Evolutionary conservation across 2,329 filamentous ascomycete genomes (phyloP).

Genomic region (Ophiostoma populinum): DNA sequence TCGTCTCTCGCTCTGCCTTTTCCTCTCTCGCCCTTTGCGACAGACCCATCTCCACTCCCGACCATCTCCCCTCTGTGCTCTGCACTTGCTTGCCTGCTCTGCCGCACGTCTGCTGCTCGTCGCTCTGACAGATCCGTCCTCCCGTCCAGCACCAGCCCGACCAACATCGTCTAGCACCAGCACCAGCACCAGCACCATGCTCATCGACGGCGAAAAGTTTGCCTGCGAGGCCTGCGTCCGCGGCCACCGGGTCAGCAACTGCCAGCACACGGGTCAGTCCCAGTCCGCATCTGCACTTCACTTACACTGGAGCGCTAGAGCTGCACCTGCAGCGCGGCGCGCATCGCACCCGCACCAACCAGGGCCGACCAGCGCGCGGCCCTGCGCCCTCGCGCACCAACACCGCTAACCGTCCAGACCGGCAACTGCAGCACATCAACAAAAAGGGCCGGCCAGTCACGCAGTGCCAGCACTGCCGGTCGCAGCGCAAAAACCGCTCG

Average conservation of each 20-base stretch:
- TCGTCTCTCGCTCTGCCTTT: neutral
- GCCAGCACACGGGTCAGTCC: conserved; percentile 77
- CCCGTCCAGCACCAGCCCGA: no score
- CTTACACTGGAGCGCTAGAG: neutral
- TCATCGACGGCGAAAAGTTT: conserved; percentile 92
- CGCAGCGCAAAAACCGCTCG: conserved; percentile 86
- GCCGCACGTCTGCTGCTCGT: neutral
- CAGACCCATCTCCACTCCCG: conserved; percentile 7
- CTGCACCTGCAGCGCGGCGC: no score
- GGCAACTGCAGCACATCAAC: conserved; percentile 83
- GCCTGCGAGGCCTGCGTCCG: conserved; percentile 96
- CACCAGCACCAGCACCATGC: no score
- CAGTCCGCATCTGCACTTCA: no score
- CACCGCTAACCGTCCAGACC: conserved; percentile 38
- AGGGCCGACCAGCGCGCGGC: neutral
- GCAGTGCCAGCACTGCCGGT: conserved; percentile 93
- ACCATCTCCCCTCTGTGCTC: neutral
- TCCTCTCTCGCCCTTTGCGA: neutral
- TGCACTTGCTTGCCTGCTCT: neutral
- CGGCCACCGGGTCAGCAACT: conserved; percentile 97
- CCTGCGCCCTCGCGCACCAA: neutral
- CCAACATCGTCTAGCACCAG: no score
- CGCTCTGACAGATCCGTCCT: conserved; percentile 8
- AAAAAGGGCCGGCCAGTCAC: conserved; percentile 96
- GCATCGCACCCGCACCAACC: no score